phyloP scores from a whole-genome alignment of 257 asterid genomes.

The Solanum rostratum region DNA sequence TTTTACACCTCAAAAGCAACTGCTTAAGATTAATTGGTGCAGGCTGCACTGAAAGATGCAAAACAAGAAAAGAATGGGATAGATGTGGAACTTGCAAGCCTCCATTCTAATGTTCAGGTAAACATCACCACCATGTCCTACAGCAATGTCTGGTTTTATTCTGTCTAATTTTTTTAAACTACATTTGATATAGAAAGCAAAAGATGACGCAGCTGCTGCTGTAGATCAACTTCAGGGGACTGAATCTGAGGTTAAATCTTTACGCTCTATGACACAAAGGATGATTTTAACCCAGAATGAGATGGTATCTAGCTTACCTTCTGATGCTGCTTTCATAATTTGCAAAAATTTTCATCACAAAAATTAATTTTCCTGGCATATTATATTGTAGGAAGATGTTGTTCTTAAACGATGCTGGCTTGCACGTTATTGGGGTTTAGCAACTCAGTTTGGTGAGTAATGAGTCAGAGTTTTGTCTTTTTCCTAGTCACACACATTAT shows the following conservation, averaged over 20 bases:
- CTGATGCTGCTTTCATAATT: neutral
- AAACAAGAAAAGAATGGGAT: conserved; percentile 59
- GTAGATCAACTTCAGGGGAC: conserved; percentile 51
- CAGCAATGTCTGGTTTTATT: conserved; percentile 9
- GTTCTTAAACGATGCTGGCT: conserved; percentile 99
- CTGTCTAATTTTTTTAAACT: conserved; percentile 13
- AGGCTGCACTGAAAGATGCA: conserved; percentile 97
- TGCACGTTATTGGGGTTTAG: conserved; percentile 98
- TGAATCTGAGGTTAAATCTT: conserved; percentile 72
- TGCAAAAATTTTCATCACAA: neutral
- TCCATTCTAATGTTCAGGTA: conserved; percentile 66
- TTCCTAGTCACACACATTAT: neutral
- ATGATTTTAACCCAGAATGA: conserved; percentile 84
- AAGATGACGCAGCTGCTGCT: conserved; percentile 50
- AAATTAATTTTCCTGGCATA: neutral
- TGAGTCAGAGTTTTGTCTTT: neutral
- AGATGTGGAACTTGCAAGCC: conserved; percentile 48
- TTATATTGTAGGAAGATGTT: conserved; percentile 79
- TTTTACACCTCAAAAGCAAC: neutral
- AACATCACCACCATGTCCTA: conserved; percentile 3
- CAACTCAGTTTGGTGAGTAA: conserved; percentile 64
- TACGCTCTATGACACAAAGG: conserved; percentile 90
- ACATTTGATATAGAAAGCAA: conserved; percentile 45
- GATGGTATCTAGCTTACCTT: conserved; percentile 48
- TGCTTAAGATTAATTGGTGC: conserved; percentile 1